These are phyloP conservation scores for Chytriomyces hyalinus DNA, from an alignment of 192 early-diverging fungal species.

Conservation along the genomic window DNA sequence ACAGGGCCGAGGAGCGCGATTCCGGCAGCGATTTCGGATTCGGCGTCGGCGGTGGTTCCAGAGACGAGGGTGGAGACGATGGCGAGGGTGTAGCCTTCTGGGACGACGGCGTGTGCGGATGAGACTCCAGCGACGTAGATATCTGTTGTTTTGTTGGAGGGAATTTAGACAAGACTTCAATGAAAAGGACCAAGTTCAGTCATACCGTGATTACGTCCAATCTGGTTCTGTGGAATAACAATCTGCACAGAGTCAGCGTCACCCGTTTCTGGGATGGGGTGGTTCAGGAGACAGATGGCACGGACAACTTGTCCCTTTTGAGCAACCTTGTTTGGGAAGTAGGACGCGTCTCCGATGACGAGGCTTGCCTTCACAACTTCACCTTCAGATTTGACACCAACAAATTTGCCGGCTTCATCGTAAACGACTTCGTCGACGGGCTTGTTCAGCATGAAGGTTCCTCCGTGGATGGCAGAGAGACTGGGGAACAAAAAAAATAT, in stretches of 20 bases:
- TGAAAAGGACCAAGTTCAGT: neutral
- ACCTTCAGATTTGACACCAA: conserved; percentile 86
- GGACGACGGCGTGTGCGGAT: conserved; percentile 85
- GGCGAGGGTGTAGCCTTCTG: conserved; percentile 84
- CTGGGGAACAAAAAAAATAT: too few relatives aligned
- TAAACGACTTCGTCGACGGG: conserved; percentile 88
- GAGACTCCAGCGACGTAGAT: conserved; percentile 96
- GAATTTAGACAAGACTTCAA: neutral
- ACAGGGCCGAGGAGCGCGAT: conserved; percentile 88
- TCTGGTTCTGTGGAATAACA: conserved; percentile 97
- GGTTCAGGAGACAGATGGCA: conserved; percentile 90
- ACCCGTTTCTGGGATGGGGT: conserved; percentile 87
- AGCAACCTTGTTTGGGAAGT: conserved; percentile 80
- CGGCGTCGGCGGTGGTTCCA: conserved; percentile 81
- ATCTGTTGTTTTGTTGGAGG: conserved; percentile 54
- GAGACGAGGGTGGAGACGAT: conserved; percentile 96
- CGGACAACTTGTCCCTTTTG: conserved; percentile 87
- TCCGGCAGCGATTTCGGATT: conserved; percentile 85
- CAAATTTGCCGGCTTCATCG: conserved; percentile 79
- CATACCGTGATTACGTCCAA: conserved; percentile 78
- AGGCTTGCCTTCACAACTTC: conserved; percentile 80
- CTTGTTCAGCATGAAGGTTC: conserved; percentile 98
- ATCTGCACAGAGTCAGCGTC: conserved; percentile 91
- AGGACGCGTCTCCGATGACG: conserved; percentile 97
- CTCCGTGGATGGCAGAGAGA: conserved; percentile 95